Conservation (phyloP, 2,329 filamentous ascomycete species). For the Didymella glomerata region DNA sequence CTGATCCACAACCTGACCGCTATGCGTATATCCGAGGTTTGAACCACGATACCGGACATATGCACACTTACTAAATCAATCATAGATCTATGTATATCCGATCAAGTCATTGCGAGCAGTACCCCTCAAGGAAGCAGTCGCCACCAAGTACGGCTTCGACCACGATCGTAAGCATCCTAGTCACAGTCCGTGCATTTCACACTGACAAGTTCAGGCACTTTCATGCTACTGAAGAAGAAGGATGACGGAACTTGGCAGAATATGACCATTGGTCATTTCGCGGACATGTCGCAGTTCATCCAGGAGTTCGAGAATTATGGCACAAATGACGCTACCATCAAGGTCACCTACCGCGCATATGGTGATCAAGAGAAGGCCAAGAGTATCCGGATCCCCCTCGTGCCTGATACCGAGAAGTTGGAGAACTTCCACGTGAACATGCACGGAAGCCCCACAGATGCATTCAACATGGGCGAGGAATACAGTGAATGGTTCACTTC, state of each 20-base stretch:
- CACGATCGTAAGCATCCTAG: constrained; percentile 50
- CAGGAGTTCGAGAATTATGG: constrained; percentile 47
- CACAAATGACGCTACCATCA: constrained; percentile 45
- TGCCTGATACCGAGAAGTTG: constrained; percentile 49
- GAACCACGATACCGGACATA: neutral
- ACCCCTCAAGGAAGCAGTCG: constrained; percentile 49
- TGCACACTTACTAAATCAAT: constrained; percentile 5
- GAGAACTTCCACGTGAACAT: constrained; percentile 53
- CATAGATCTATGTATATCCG: constrained; percentile 57
- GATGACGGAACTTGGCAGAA: constrained; percentile 49
- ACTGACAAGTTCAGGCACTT: constrained; percentile 31
- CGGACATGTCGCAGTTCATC: constrained; percentile 54
- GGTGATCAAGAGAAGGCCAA: constrained; percentile 34
- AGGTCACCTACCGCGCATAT: constrained; percentile 52
- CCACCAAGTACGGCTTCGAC: constrained; percentile 56
- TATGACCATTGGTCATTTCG: constrained; percentile 53
- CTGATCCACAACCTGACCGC: constrained; percentile 32
- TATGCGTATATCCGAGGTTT: constrained; percentile 48
- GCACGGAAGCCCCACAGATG: constrained; percentile 54
- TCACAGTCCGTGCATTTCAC: neutral
- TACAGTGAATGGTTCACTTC: constrained; percentile 56
- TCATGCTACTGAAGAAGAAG: constrained; percentile 54
- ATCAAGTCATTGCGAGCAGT: constrained; percentile 58
- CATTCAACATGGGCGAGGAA: constrained; percentile 54
- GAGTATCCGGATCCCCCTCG: constrained; percentile 52